Percentiles rank a stretch among this genome's conserved stretches.
Conservation (phyloP, 169 alveolate genomes). For the Plasmodium cynomolgi region DNA sequence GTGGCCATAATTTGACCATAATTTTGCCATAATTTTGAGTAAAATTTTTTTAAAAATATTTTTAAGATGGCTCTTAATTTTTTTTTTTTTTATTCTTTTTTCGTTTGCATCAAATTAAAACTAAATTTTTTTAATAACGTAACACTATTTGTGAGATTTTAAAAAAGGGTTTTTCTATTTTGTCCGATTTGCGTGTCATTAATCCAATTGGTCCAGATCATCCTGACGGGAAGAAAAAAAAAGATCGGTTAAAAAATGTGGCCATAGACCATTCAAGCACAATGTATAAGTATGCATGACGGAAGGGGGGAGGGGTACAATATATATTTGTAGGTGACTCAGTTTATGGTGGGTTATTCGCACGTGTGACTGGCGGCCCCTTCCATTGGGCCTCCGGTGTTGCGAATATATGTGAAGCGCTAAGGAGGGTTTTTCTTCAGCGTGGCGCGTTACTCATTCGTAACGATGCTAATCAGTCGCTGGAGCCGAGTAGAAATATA, state of each 20-base stretch:
- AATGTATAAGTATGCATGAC: neutral
- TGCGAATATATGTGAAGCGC: neutral
- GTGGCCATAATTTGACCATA: neutral
- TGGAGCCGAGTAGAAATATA: neutral
- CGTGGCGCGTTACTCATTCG: neutral
- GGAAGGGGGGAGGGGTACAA: neutral
- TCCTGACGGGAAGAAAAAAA: constrained; percentile 33
- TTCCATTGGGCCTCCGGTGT: neutral
- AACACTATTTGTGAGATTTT: neutral
- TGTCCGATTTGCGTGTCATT: neutral
- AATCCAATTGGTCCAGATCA: constrained; percentile 68
- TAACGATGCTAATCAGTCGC: neutral
- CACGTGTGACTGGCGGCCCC: neutral
- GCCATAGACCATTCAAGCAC: neutral
- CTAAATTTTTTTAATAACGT: neutral
- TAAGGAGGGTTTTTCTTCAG: neutral
- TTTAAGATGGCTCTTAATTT: neutral
- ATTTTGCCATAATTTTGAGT: neutral
- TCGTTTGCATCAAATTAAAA: neutral
- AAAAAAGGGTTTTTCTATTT: neutral
- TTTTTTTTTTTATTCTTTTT: neutral
- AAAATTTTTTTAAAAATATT: neutral
- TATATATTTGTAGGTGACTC: neutral
- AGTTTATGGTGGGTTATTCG: neutral
- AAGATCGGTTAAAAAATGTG: neutral